Evolutionary conservation across 192 early-diverging fungal species (phyloP).

Genomic region (Phlyctochytrium bullatum): DNA sequence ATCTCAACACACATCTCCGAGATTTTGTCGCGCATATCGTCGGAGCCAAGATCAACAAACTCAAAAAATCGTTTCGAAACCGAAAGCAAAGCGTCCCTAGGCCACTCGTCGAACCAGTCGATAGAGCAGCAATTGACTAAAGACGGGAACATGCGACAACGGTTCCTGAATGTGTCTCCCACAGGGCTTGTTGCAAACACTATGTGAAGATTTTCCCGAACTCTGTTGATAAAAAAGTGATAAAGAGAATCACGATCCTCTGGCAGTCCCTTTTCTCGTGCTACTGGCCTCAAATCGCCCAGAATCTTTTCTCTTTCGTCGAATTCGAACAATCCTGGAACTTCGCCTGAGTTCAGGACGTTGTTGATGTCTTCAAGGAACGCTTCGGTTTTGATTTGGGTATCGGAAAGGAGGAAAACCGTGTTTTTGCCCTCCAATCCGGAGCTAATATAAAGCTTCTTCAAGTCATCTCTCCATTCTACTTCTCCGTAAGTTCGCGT

Average conservation of each 20-base stretch:
- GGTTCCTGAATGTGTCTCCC: conserved; percentile 55
- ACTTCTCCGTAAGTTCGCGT: conserved; percentile 53
- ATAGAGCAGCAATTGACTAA: conserved; percentile 63
- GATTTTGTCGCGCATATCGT: conserved; percentile 57
- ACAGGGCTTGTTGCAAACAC: conserved; percentile 60
- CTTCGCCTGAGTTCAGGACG: conserved; percentile 62
- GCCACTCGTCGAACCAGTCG: conserved; percentile 67
- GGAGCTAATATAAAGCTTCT: conserved; percentile 50
- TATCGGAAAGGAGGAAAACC: conserved; percentile 59
- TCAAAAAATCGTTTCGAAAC: conserved; percentile 56
- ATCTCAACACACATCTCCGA: conserved; percentile 60
- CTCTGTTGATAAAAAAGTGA: conserved; percentile 61
- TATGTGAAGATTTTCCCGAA: conserved; percentile 59
- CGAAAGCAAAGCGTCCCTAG: conserved; percentile 53
- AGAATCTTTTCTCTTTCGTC: conserved; percentile 63
- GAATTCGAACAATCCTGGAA: conserved; percentile 59
- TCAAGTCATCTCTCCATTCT: conserved; percentile 61
- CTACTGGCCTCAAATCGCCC: conserved; percentile 49
- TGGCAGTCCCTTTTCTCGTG: conserved; percentile 49
- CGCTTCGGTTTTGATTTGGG: conserved; percentile 57
- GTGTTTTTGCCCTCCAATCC: conserved; percentile 64
- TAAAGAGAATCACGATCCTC: conserved; percentile 60
- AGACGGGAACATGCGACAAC: conserved; percentile 61
- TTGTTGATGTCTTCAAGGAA: conserved; percentile 61
- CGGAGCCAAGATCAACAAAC: conserved; percentile 58